These are phyloP conservation scores for Saccharomyces cerevisiae DNA, from an alignment of 805 yeast genomes.

Conservation along the genomic window DNA sequence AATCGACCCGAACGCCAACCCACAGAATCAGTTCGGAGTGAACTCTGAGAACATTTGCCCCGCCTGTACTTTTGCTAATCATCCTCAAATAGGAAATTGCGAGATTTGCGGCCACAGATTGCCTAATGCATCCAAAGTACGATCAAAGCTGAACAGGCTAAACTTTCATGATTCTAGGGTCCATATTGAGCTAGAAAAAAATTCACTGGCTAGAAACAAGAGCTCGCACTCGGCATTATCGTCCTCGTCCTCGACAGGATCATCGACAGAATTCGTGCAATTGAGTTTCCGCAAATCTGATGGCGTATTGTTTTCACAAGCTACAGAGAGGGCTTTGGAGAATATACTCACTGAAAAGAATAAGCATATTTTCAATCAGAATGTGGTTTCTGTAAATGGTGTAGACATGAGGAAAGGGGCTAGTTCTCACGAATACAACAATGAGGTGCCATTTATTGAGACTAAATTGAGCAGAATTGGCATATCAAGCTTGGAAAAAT, in stretches of 20 bases:
- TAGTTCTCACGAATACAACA: background rate
- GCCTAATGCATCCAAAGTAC: conserved; percentile 10
- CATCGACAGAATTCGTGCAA: conserved; percentile 37
- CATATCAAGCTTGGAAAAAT: conserved; percentile 57
- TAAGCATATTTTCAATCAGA: conserved; percentile 17
- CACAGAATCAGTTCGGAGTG: background rate
- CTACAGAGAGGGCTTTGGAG: conserved; percentile 39
- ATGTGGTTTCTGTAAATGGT: conserved; percentile 31
- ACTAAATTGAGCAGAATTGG: conserved; percentile 43
- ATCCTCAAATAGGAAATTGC: conserved; percentile 66
- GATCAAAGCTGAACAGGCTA: conserved; percentile 12
- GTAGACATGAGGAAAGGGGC: conserved; percentile 8
- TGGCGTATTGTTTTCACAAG: conserved; percentile 43
- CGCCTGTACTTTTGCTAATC: conserved; percentile 74
- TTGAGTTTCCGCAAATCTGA: conserved; percentile 74
- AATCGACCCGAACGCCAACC: background rate
- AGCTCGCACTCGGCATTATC: conserved; percentile 8
- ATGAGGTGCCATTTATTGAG: conserved; percentile 12
- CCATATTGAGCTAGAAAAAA: conserved; percentile 28
- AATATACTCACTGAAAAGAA: conserved; percentile 41
- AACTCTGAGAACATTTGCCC: conserved; percentile 33
- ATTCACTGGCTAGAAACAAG: conserved; percentile 14
- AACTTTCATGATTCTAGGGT: conserved; percentile 27
- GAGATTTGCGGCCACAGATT: conserved; percentile 77
- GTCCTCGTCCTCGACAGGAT: background rate